Evolutionary conservation across 1,139 yeast genomes (phyloP).

Genomic region (Pichia sp.): DNA sequence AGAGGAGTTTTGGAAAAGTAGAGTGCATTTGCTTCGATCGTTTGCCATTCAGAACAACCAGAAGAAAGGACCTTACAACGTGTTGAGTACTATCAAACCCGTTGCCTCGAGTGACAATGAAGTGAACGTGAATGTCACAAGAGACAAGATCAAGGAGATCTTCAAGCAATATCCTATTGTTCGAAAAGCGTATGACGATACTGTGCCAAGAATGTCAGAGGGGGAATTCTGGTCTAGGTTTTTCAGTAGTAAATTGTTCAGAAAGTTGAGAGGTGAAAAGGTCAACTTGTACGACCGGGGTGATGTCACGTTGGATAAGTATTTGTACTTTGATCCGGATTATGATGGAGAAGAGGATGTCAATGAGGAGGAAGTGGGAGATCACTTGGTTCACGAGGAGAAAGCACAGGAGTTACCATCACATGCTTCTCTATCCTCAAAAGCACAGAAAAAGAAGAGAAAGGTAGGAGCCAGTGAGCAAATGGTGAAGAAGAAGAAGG

Average conservation of each 20-base stretch:
- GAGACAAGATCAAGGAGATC: constrained; percentile 85
- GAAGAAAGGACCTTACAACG: constrained; percentile 90
- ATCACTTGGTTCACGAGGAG: constrained; percentile 15
- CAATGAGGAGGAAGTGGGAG: constrained; percentile 20
- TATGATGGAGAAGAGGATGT: constrained; percentile 43
- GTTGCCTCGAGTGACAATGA: constrained; percentile 86
- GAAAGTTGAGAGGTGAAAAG: constrained; percentile 86
- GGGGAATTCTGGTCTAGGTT: constrained; percentile 98
- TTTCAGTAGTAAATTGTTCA: constrained; percentile 80
- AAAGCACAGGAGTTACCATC: neutral
- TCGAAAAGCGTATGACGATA: constrained; percentile 82
- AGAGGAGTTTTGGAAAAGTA: constrained; percentile 81
- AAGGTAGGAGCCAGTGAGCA: constrained; percentile 12
- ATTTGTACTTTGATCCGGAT: constrained; percentile 56
- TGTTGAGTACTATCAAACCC: constrained; percentile 87
- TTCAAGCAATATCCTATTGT: constrained; percentile 92
- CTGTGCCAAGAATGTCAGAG: constrained; percentile 83
- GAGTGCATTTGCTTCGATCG: constrained; percentile 76
- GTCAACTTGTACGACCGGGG: constrained; percentile 72
- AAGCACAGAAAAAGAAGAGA: constrained; percentile 17
- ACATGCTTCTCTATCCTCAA: neutral
- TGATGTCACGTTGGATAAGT: constrained; percentile 80
- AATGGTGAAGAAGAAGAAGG: constrained; percentile 26
- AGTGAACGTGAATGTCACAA: constrained; percentile 85
- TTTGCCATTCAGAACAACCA: constrained; percentile 82